Base-by-base conservation (phyloP, 1,284 basidiomycete genomes). In the Rugosomyces carneus region DNA sequence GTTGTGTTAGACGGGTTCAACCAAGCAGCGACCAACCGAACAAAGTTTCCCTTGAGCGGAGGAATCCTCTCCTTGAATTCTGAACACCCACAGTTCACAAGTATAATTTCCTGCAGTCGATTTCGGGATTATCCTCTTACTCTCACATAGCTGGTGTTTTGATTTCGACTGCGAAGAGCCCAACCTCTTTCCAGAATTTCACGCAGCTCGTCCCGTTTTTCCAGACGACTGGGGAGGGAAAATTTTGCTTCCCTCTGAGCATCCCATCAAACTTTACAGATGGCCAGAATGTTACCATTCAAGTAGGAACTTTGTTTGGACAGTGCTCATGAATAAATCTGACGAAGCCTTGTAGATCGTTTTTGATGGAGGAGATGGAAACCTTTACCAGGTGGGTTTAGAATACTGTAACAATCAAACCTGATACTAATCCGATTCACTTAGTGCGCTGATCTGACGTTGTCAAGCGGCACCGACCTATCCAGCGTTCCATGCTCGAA, bases 401-500 rank as follows among this genome's bases (percentile, higher is more conserved):
- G 18, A 18, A 10, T 37, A 23, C 21, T 5, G 11, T 21, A 20
- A 13, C 19, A 21, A 20, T 37, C 2, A 13, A 26, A 16, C 9
- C 24, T 10, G 27, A 10, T 19, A 37, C 40, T 6, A 15, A 16
- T 15, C 5, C 40, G 15, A 40, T 27, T 34, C 35, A 35, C 19
- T n/a, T 49, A 84, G 80, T 89, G 86, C 58, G 72, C 85, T 37
- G 86, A 90, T 63, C 62, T 91, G 43, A 77, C 80, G 5, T 68
- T 91, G 23, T 70, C 76, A 35, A 73, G 67, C 41, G 70, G 64
- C 55, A 70, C 69, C 64, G 8, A 65, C 67, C 18, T 45, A 59
- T 51, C 62, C 11, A 55, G 54, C 49, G 52, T 64, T 31, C 21
- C 54, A 5, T 72, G 70, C 54, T 50, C 58, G 1, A 70, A 69